Base-by-base conservation (phyloP, 768 basidiomycete species). In the Boletus fagicola region DNA sequence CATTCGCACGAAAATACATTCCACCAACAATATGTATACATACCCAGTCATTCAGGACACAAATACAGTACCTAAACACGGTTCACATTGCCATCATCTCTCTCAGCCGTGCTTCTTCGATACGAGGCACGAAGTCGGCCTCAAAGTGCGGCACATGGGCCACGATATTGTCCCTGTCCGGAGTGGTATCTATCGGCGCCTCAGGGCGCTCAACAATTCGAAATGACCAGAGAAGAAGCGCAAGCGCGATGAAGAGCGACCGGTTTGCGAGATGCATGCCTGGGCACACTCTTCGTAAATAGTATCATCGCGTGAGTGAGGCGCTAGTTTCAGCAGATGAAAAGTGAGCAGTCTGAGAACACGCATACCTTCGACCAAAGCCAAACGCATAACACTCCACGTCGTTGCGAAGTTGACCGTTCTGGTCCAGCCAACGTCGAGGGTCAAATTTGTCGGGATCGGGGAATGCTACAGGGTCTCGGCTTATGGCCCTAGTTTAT, bases 151-250 rank as follows among this genome's bases (percentile, higher is more conserved):
- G 51, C 2, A 85, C 79, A 58, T 83, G 85, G 0, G 79, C 74
- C 60, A 86, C 84, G 5, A 80, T 77, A 4, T 78, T 80, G 62
- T 85, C 81, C 11, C 75, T 83, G 82, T 4, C 77, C 77, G 53
- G 80, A 63, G 20, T 64, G 0, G 78, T 77, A 65, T 90, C 82
- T 53, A 88, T 84, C 0, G 83, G 82, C 2, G 72, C 66, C 0
- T 69, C 63, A 0, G 79, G 77, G 53, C 83, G 80, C 26, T 78
- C 62, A 5, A 70, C 69, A 30, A 89, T 74, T 0, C 66, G 76
- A 72, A 87, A 87, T 0, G 85, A 80, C 84, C 85, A 87, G 7
- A 85, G 74, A 2, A 84, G 69, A 16, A 84, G 69, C 0, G 85
- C 82, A 0, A 84, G 79, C 60, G 82, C 83, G 45, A 87, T 72